Percentiles rank a stretch among this genome's conserved stretches.
These are phyloP conservation scores for Peronospora belbahrii DNA, from an alignment of 352 stramenopile genomes.

Conservation along the genomic window DNA sequence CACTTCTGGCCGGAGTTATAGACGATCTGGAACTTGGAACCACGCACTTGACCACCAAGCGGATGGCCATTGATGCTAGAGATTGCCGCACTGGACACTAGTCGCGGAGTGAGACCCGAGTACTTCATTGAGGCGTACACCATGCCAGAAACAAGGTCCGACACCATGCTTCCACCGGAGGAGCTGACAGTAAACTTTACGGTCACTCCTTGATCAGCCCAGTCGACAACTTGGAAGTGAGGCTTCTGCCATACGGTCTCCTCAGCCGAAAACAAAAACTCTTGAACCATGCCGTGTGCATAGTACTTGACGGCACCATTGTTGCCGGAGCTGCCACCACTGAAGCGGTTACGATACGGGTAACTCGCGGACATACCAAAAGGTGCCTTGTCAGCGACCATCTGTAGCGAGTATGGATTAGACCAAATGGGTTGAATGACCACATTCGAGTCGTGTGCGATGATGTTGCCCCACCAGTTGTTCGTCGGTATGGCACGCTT, in stretches of 20 bases:
- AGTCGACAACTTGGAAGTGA: slow-evolving; percentile 45
- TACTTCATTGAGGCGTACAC: slow-evolving; percentile 49
- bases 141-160: slow-evolving; percentile 58
- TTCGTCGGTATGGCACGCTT: slow-evolving; percentile 59
- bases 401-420: slow-evolving; percentile 48
- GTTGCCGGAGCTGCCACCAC: slow-evolving; percentile 46
- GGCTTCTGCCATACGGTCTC: slow-evolving; percentile 39
- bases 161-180: slow-evolving; percentile 27
- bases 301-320: slow-evolving; percentile 46
- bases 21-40: slow-evolving; percentile 42
- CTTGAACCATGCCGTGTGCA: slow-evolving; percentile 36
- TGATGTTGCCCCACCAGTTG: slow-evolving; percentile 70
- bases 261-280: slow-evolving; percentile 45
- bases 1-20: slow-evolving; percentile 53
- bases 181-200: slow-evolving; percentile 31
- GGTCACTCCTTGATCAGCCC: slow-evolving; percentile 47
- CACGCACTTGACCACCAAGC: slow-evolving; percentile 16
- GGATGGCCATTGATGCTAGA: slow-evolving; percentile 36
- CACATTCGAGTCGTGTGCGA: slow-evolving; percentile 31
- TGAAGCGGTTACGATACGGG: slow-evolving; percentile 43
- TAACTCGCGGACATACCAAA: slow-evolving; percentile 53
- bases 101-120: slow-evolving; percentile 30
- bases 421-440: slow-evolving; percentile 44
- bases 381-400: slow-evolving; percentile 31
- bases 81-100: slow-evolving; percentile 37